Evolutionary conservation across 2,329 filamentous ascomycete genomes (phyloP), one percentile per base, ranked within the genome.

Genomic region (Dactylella cylindrospora): DNA sequence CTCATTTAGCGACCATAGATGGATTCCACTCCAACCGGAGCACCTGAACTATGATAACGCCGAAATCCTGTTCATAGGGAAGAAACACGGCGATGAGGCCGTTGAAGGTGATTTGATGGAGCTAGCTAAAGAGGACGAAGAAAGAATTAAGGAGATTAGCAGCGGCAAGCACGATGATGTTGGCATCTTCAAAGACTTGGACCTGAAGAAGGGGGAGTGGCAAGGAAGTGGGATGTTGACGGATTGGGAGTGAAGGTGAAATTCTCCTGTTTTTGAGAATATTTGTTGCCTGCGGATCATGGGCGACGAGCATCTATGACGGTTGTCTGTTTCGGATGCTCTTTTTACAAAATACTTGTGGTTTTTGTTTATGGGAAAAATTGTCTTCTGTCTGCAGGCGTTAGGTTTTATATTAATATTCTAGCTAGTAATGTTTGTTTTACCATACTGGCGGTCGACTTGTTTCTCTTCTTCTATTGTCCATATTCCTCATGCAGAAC

Each of bases 31-130:
- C 0, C 77, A 84, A 66, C 86, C 89, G 0, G 81, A 85, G 55
- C 83, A 90, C 67, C 76, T 95, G 2, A 79, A 91, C 67, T 88
- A 87, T 69, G 78, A 78, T 26, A 86, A 88, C 66, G 80, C 85
- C 0, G 88, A 95, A 70, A 79, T 95, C 49, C 74, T 95, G 7
- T 77, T 95, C 53, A 84, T 95, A 36, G 89, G 90, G 5, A 83
- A 88, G 68, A 79, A 79, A 0, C 75, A 73, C 19, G 76, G 80
- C 0, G 79, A 80, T 2, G 75, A 80, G 65, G 70, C 76, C 4
- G 76, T 76, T 12, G 83, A 84, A 68, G 80, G 83, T 65, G 79
- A 83, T 1, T 84, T 95, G 38, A 82, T 90, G 70, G 81, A 84
- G 70, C 74, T 94, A 1, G 86, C 89, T 71, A 78, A 85, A 9